These are phyloP conservation scores for Knoxia roxburghii DNA, from an alignment of 257 asterid genomes.

Conservation along the genomic window DNA sequence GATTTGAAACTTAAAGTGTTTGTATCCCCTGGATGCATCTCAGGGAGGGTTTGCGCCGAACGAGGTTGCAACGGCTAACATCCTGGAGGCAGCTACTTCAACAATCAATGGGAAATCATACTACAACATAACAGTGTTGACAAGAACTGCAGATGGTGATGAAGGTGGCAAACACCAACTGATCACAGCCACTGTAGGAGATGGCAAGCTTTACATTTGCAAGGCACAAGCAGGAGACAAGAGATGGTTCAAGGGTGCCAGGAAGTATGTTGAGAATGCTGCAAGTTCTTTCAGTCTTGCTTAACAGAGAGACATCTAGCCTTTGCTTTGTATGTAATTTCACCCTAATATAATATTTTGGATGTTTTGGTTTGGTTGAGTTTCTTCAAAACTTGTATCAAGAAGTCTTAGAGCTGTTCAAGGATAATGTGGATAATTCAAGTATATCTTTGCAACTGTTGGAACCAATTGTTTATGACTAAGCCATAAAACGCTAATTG, in stretches of 20 bases:
- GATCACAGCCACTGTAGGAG: conserved; percentile 55
- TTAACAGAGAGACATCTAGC: conserved; percentile 18
- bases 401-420: conserved; percentile 3
- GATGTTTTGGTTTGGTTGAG: conserved; percentile 20
- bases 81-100: conserved; percentile 60
- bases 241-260: conserved; percentile 97
- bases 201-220: conserved; percentile 81
- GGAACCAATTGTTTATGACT: background rate
- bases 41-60: conserved; percentile 90
- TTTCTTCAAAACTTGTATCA: conserved; percentile 3
- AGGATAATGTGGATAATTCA: conserved; percentile 22
- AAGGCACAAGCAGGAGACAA: conserved; percentile 99
- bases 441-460: background rate
- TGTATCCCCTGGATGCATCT: background rate
- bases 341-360: conserved; percentile 5
- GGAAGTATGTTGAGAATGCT: conserved; percentile 68
- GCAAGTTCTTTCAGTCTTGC: conserved; percentile 78
- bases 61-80: conserved; percentile 76
- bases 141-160: conserved; percentile 89
- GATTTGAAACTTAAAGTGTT: background rate
- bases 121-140: conserved; percentile 57
- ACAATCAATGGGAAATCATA: conserved; percentile 45
- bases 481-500: too few species aligned
- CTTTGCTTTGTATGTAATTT: conserved; percentile 23
- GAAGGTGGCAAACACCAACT: conserved; percentile 90